Percentiles rank a stretch among this genome's conserved stretches.
phyloP scores from a whole-genome alignment of 768 basidiomycete genomes.

The Mycena rosella region DNA sequence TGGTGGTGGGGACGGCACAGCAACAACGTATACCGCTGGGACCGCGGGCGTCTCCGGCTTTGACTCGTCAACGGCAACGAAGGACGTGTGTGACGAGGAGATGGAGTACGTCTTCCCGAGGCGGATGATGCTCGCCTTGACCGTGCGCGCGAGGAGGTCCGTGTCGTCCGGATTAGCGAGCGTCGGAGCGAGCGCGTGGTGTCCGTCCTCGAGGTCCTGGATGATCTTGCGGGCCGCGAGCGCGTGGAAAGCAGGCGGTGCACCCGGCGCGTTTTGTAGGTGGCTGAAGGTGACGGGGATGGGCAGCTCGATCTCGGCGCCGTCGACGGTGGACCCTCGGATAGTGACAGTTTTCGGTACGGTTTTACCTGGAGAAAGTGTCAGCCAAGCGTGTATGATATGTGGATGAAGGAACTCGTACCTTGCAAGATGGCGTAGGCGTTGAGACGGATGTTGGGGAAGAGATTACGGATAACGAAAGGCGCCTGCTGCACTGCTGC shows the following conservation, averaged over 20 bases:
- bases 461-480: slow-evolving; percentile 21
- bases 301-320: slow-evolving; percentile 32
- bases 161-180: slow-evolving; percentile 23
- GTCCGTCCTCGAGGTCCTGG: slow-evolving; percentile 36
- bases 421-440: slow-evolving; percentile 34
- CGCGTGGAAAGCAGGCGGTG: slow-evolving; percentile 31
- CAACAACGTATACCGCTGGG: neutral
- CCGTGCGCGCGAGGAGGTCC: slow-evolving; percentile 22
- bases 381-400: neutral
- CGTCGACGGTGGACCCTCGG: slow-evolving; percentile 26
- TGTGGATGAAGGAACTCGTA: neutral
- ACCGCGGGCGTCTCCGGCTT: neutral
- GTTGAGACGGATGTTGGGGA: slow-evolving; percentile 31
- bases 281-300: slow-evolving; percentile 30
- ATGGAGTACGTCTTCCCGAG: slow-evolving; percentile 34
- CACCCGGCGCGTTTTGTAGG: slow-evolving; percentile 24
- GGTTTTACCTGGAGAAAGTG: slow-evolving; percentile 26
- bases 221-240: slow-evolving; percentile 34
- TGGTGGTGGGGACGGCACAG: too few relatives aligned
- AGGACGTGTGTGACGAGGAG: slow-evolving; percentile 28
- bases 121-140: slow-evolving; percentile 33
- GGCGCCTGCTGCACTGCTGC: slow-evolving; percentile 32
- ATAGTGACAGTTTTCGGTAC: slow-evolving; percentile 32
- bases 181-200: slow-evolving; percentile 21
- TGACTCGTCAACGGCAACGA: slow-evolving; percentile 30